phyloP scores from a whole-genome alignment of 768 basidiomycete genomes.

The Suillus ampliporus region DNA sequence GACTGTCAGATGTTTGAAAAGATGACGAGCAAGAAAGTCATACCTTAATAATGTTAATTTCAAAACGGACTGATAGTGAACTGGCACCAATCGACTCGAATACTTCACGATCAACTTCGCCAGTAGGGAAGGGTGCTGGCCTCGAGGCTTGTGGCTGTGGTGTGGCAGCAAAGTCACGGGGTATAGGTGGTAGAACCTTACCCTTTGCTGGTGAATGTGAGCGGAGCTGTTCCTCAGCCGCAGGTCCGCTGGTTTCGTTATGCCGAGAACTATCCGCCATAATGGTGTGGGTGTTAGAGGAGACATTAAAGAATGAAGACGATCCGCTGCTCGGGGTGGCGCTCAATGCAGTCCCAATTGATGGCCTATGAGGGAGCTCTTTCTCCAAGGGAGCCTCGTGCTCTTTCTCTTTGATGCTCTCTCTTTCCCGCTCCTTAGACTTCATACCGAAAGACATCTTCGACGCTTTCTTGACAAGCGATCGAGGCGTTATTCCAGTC shows the following conservation, averaged over 20 bases:
- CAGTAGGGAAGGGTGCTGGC: conserved; percentile 63
- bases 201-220: conserved; percentile 59
- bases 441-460: conserved; percentile 79
- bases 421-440: conserved; percentile 54
- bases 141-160: conserved; percentile 43
- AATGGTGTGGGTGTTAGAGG: conserved; percentile 54
- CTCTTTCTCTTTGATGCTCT: conserved; percentile 52
- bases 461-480: conserved; percentile 74
- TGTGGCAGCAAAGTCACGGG: conserved; percentile 62
- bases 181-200: conserved; percentile 81
- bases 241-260: too few species aligned
- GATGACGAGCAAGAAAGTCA: conserved; percentile 3
- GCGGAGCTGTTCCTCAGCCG: conserved; percentile 44
- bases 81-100: conserved; percentile 79
- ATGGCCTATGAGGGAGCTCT: conserved; percentile 50
- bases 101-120: conserved; percentile 67
- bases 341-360: conserved; percentile 54
- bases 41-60: conserved; percentile 97
- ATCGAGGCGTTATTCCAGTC: conserved; percentile 53
- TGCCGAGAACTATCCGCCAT: conserved; percentile 41
- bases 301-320: conserved; percentile 86
- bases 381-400: conserved; percentile 45
- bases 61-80: conserved; percentile 89
- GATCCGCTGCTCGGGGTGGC: conserved; percentile 78
- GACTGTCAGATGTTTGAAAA: conserved; percentile 9